A percentile compares a stretch with the other conserved stretches of the same genome.
Evolutionary conservation across 108 stramenopile species (phyloP).

Genomic region (Aureococcus anophagefferens): DNA sequence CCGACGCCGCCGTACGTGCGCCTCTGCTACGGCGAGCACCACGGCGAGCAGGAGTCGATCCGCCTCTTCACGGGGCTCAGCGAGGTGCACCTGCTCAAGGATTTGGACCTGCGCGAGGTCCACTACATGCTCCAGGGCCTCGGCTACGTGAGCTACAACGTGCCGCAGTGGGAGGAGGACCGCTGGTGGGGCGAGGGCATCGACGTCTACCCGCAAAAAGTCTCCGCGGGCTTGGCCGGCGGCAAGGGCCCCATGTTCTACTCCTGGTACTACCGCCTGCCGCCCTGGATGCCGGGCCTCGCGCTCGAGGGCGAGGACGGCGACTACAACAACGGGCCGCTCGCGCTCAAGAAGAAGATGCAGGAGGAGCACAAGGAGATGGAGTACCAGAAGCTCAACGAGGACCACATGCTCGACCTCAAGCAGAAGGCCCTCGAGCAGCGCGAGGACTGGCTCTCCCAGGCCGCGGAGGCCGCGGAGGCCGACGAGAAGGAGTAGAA

Average conservation of each 20-base stretch:
- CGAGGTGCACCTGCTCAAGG: neutral
- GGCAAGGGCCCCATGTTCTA: constrained; percentile 1
- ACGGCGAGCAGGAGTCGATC: neutral
- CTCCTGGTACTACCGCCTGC: neutral
- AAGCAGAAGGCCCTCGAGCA: neutral
- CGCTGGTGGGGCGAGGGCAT: neutral
- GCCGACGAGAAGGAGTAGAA: constrained; percentile 9
- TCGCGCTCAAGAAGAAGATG: neutral
- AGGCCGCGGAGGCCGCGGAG: constrained; percentile 14
- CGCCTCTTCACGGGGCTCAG: neutral
- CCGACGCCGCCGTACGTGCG: neutral
- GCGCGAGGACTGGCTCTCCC: constrained; percentile 14
- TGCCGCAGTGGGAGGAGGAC: neutral
- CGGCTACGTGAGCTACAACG: neutral
- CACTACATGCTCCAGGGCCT: neutral
- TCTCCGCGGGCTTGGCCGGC: neutral
- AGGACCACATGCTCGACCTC: constrained; percentile 23
- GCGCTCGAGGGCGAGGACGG: neutral
- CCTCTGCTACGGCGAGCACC: neutral
- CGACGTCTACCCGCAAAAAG: neutral
- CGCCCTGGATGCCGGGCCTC: neutral
- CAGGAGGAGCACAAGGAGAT: constrained; percentile 8
- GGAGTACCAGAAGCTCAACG: constrained; percentile 24
- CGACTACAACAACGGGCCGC: neutral
- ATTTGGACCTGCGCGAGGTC: neutral